Evolutionary conservation across 345 rosid species (phyloP).

Genomic region (Salix exigua): DNA sequence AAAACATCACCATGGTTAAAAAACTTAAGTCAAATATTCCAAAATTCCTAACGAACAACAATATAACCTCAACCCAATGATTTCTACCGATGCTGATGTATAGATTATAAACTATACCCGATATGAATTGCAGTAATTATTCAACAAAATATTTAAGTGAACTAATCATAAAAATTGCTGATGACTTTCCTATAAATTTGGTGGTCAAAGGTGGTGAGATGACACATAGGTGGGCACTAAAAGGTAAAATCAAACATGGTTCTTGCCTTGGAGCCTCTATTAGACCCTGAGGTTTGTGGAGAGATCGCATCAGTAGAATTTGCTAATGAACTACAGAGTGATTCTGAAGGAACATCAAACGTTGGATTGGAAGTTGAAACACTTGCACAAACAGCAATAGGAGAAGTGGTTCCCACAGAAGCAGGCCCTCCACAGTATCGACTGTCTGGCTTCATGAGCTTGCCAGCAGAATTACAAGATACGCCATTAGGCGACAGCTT

Average conservation of each 20-base stretch:
- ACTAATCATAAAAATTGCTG: neutral
- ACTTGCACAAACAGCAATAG: slow-evolving; percentile 31
- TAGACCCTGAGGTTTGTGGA: slow-evolving; percentile 39
- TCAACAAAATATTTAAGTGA: neutral
- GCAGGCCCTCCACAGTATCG: slow-evolving; percentile 36
- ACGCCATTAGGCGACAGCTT: slow-evolving; percentile 24
- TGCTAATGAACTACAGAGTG: slow-evolving; percentile 22
- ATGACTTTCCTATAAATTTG: neutral
- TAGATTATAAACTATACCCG: neutral
- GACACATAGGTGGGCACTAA: neutral
- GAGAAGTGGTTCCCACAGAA: slow-evolving; percentile 25
- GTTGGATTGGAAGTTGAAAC: slow-evolving; percentile 28
- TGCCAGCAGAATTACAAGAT: slow-evolving; percentile 29
- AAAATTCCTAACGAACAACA: neutral
- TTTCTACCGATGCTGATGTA: neutral
- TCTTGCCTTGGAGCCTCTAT: slow-evolving; percentile 55
- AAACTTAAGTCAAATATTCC: neutral
- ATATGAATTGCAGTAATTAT: neutral
- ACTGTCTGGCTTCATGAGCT: slow-evolving; percentile 29
- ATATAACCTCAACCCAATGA: neutral
- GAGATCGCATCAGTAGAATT: slow-evolving; percentile 41
- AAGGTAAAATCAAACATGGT: neutral
- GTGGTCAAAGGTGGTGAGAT: neutral
- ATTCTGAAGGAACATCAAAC: slow-evolving; percentile 26
- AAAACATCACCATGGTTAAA: neutral